Evolutionary conservation across 2,329 filamentous ascomycete species (phyloP).

Genomic region (Metarhizium robertsii): DNA sequence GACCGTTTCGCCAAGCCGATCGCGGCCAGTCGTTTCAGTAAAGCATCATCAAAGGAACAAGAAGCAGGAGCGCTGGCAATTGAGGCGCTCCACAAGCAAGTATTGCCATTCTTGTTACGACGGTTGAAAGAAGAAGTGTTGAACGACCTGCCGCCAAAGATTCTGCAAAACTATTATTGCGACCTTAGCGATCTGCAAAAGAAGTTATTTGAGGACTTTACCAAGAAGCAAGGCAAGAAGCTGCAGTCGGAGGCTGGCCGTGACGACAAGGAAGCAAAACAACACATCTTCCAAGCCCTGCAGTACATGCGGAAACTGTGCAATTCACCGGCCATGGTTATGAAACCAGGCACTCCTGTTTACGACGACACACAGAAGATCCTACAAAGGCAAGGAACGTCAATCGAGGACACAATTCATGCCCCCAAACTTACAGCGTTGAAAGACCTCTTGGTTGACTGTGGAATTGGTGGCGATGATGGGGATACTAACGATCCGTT

Average conservation of each 20-base stretch:
- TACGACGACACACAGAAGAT: constrained; percentile 82
- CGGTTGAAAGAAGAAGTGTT: constrained; percentile 96
- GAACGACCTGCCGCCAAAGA: constrained; percentile 94
- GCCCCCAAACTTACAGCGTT: constrained; percentile 89
- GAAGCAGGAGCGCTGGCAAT: constrained; percentile 93
- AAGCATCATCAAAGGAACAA: constrained; percentile 96
- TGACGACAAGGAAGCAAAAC: constrained; percentile 86
- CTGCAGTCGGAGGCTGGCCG: constrained; percentile 75
- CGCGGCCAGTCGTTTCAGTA: constrained; percentile 86
- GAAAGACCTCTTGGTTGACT: constrained; percentile 92
- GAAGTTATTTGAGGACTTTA: constrained; percentile 94
- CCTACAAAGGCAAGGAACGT: constrained; percentile 69
- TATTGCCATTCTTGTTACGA: constrained; percentile 88
- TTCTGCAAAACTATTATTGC: constrained; percentile 98
- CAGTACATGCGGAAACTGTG: constrained; percentile 99
- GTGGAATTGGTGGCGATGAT: constrained; percentile 78
- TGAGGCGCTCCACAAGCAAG: constrained; percentile 97
- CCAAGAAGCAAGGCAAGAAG: constrained; percentile 83
- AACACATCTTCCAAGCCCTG: constrained; percentile 97
- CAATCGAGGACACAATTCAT: constrained; percentile 74
- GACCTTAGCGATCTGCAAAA: constrained; percentile 91
- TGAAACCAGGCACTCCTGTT: constrained; percentile 86
- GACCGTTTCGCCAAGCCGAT: constrained; percentile 94
- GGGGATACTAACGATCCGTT: constrained; percentile 49
- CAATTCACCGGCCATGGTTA: constrained; percentile 92